Base-by-base conservation (phyloP, 2,329 filamentous ascomycete genomes). In the Aspergillus sp. region DNA sequence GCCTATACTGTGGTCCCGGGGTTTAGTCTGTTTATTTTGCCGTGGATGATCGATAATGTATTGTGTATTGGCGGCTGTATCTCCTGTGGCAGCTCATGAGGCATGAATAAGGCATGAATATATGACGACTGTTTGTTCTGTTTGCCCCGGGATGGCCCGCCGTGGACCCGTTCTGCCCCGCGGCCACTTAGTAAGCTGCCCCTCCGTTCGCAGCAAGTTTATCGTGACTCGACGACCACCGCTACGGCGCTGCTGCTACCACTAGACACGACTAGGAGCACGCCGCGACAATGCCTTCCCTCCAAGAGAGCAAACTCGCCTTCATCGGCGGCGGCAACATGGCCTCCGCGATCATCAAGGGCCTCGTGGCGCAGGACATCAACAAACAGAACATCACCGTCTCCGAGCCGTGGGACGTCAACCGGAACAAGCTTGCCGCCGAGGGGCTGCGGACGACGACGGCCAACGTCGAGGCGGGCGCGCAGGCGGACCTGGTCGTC, bases 291-390 rank as follows among this genome's bases (percentile, higher is more conserved):
- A 52, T 49, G 50, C 43, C 48, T 4, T 43, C 50, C 32, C 45
- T 57, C 12, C 52, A 53, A 43, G 36, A 50, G 12, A 57, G 52
- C 45, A 52, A 49, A 24, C 39, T 57, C 37, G 49, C 52, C 52
- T 57, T 57, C 39, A 55, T 57, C 17, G 54, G 54, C 37, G 54
- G 54, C 15, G 54, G 54, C 38, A 57, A 57, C 43, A 57, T 57
- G 54, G 54, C 53, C 36, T 54, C 52, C 17, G 54, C 54, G 33
- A 57, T 57, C 16, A 57, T 57, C 30, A 44, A 48, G 27, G 54
- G 54, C 12, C 50, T 57, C 2, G 35, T 53, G 12, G 41, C 26
- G 34, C 50, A 52, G 13, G 49, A 47, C 39, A 45, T 56, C 31
- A 36, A 39, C 34, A 50, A 47, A 28, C 37, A 40, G 19, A 55